These are phyloP conservation scores for Panellus pusillus DNA, from an alignment of 768 basidiomycete genomes.

Conservation along the genomic window DNA sequence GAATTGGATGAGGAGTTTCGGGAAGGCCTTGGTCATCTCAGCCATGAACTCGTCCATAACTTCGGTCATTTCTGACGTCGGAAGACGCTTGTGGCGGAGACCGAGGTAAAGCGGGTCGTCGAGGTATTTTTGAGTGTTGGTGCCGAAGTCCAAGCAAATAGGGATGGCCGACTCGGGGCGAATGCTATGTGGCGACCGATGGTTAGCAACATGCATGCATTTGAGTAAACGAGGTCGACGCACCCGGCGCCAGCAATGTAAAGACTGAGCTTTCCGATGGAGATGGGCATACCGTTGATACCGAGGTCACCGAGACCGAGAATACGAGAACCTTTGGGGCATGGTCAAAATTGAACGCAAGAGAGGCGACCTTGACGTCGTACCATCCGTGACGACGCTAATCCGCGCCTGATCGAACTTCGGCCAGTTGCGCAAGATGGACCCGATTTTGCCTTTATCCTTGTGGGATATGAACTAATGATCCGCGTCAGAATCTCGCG, in stretches of 20 bases:
- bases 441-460: constrained; percentile 78
- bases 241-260: constrained; percentile 91
- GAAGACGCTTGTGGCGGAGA: constrained; percentile 66
- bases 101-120: constrained; percentile 92
- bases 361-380: constrained; percentile 18
- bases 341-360: constrained; percentile 22
- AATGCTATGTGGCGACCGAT: constrained; percentile 43
- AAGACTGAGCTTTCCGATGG: constrained; percentile 89
- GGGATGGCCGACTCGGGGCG: constrained; percentile 78
- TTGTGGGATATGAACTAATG: constrained; percentile 72
- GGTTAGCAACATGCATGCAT: too few relatives aligned
- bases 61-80: constrained; percentile 63
- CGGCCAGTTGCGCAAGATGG: constrained; percentile 73
- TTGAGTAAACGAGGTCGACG: constrained; percentile 14
- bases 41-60: constrained; percentile 96
- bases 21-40: constrained; percentile 73
- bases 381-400: constrained; percentile 89
- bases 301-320: constrained; percentile 86
- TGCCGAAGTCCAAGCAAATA: constrained; percentile 86
- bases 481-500: constrained; percentile 10
- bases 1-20: constrained; percentile 83
- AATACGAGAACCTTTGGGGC: constrained; percentile 70
- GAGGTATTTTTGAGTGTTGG: constrained; percentile 77
- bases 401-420: constrained; percentile 77
- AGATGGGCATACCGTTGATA: constrained; percentile 84